Percentiles rank a stretch among this genome's conserved stretches.
Evolutionary conservation across 1,284 basidiomycete genomes (phyloP).

Genomic region (Porodaedalea pini): DNA sequence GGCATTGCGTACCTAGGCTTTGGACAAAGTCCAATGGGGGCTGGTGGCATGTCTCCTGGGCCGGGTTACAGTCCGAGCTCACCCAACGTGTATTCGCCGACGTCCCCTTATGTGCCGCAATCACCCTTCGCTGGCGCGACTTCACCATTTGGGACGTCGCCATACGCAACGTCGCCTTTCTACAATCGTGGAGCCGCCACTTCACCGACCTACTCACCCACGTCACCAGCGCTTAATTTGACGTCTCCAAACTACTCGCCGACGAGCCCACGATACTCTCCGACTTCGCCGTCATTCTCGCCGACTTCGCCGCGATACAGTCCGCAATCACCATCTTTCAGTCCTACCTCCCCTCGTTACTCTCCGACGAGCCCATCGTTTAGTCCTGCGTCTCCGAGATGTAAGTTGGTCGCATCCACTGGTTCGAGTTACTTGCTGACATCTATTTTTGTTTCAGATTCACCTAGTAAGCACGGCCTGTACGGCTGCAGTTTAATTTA

Average conservation of each 20-base stretch:
- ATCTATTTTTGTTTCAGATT: conserved; percentile 47
- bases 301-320: conserved; percentile 82
- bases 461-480: conserved; percentile 60
- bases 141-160: conserved; percentile 78
- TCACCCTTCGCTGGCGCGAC: conserved; percentile 80
- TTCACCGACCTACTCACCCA: conserved; percentile 85
- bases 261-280: conserved; percentile 83
- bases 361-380: conserved; percentile 85
- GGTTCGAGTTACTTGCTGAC: conserved; percentile 22
- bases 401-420: conserved; percentile 42
- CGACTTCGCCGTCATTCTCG: conserved; percentile 83
- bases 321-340: conserved; percentile 81
- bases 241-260: conserved; percentile 86
- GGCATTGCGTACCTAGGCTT: conserved; percentile 73
- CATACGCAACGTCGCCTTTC: conserved; percentile 77
- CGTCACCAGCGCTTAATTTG: conserved; percentile 73
- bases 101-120: conserved; percentile 83
- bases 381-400: conserved; percentile 81
- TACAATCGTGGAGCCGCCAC: conserved; percentile 71
- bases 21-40: conserved; percentile 79
- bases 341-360: conserved; percentile 80
- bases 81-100: conserved; percentile 82
- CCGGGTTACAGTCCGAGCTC: conserved; percentile 80
- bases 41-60: conserved; percentile 77
- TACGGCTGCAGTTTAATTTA: conserved; percentile 12